phyloP scores from a whole-genome alignment of 139 green algal species.

The Eudorina sp. region DNA sequence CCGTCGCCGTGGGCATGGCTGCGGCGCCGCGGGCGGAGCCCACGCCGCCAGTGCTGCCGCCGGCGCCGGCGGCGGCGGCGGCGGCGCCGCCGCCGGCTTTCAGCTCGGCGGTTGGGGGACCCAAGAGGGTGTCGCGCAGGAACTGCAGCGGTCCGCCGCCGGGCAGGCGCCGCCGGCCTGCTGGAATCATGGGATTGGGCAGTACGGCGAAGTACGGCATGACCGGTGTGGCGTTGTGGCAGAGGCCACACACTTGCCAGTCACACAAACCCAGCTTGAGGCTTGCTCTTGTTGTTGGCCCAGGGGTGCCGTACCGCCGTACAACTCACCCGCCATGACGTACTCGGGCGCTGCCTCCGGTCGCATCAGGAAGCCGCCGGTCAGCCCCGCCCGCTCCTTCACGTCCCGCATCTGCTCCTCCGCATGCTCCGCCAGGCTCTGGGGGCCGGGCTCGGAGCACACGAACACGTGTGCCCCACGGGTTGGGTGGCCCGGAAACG shows the following conservation, averaged over 20 bases:
- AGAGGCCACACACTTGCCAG: no score
- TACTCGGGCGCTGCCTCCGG: slow-evolving; percentile 40
- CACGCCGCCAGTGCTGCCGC: no score
- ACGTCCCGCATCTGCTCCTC: slow-evolving; percentile 37
- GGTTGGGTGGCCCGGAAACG: no score
- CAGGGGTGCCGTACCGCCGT: slow-evolving; percentile 5
- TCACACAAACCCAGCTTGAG: no score
- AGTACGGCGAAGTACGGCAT: not conserved
- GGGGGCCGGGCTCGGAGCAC: not conserved
- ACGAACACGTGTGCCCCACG: no score
- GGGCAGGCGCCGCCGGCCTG: slow-evolving; percentile 19
- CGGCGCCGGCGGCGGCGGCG: not conserved
- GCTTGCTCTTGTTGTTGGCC: no score
- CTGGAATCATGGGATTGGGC: not conserved
- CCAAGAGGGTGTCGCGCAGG: slow-evolving; percentile 37
- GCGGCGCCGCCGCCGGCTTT: not conserved
- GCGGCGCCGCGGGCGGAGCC: not conserved
- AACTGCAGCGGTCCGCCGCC: slow-evolving; percentile 49
- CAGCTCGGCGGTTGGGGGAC: not conserved
- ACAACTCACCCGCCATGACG: slow-evolving; percentile 15
- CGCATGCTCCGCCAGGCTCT: slow-evolving; percentile 29
- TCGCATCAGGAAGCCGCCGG: slow-evolving; percentile 36
- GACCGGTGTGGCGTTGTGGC: no score
- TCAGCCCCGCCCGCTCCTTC: not conserved
- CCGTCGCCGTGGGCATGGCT: not conserved